Evolutionary conservation across 163 green algal species (phyloP), one percentile per base, ranked within the genome.

Genomic region (Prototheca stagnorum): DNA sequence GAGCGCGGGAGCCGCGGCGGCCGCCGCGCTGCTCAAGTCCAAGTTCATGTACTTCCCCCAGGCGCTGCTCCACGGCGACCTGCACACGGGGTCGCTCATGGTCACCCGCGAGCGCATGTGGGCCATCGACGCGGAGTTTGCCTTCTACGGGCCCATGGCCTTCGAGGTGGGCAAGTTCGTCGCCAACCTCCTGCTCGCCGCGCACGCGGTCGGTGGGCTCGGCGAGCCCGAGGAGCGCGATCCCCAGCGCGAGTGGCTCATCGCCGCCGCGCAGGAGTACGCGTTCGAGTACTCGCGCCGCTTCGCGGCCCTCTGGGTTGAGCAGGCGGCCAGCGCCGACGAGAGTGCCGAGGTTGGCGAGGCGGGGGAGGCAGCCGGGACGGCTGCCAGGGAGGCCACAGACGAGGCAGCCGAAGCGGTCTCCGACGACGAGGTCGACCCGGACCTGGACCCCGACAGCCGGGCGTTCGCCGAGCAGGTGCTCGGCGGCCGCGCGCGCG

Each of bases 161-260:
- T 98, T 98, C 63, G 90, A 98, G 49, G 64, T 94, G 6, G 85
- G 73, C 59, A 95, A 95, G 70, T 82, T 95, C 59, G 62, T 96
- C 4, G 80, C 63, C 24, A 92, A 98, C 59, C 64, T 97, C 47
- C 63, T 97, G 26, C 67, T 98, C 33, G 61, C 73, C 17, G 93
- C 80, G 65, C 95, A 94, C 52, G 78, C 81, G 0, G 35, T 65
- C 7, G 75, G 93, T 40, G 89, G 89, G 7, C 79, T 78, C n/a
- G 68, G 70, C 53, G n/a, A n/a, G 35, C 12, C 4, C 46, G 37
- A 47, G 31, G n/a, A n/a, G n/a, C n/a, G n/a, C n/a, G n/a, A n/a
- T n/a, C n/a, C n/a, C n/a, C n/a, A n/a, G n/a, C n/a, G n/a, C n/a
- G n/a, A n/a, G n/a, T 37, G 31, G 31, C 42, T 36, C 1, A 47